Evolutionary conservation across 2,329 filamentous ascomycete genomes (phyloP), one percentile per base, ranked within the genome.

Genomic region (Colletotrichum liaoningense): DNA sequence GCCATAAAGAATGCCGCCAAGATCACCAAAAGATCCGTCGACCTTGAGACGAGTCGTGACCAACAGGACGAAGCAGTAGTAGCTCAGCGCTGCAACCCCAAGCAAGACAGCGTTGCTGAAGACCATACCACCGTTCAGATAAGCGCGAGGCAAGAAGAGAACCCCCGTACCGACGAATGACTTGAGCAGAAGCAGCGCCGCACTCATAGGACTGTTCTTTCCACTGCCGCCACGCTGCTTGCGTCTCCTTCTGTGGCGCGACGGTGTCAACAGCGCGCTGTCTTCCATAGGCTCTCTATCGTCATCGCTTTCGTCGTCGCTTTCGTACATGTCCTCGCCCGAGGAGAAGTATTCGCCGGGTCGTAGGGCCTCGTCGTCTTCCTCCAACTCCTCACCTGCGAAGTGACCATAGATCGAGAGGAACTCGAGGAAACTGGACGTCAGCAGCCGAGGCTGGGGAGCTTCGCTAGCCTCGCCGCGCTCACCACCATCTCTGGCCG

Each of bases 161-260:
- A 98, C 96, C 69, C 96, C 96, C 0, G 97, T 99, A 24, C 97
- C 97, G 60, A 99, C 97, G 80, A 99, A 99, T 0, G 96, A 98
- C 86, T 99, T 99, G 76, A 99, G 91, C 55, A 99, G 87, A 67
- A 99, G 88, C 77, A 98, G 83, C 12, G 94, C 92, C 11, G 97
- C 96, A 74, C 93, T 94, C 75, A 91, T 92, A 4, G 94, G 92
- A 63, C 91, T 93, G 77, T 94, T 95, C 67, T 92, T 95, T 52
- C 95, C 94, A 74, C 89, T 91, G 28, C 91, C 90, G 65, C 92
- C 90, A 55, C 94, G 92, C 64, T 90, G 87, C 85, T 95, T 96
- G 80, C 94, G 92, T 84, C 92, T 93, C 79, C 94, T 90, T 83
- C 91, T 93, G 73, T 92, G 90, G 77, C 90, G 88, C 19, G 92